These are phyloP conservation scores for Neurospora cerealis DNA, from an alignment of 495 filamentous ascomycete genomes.

Conservation along the genomic window DNA sequence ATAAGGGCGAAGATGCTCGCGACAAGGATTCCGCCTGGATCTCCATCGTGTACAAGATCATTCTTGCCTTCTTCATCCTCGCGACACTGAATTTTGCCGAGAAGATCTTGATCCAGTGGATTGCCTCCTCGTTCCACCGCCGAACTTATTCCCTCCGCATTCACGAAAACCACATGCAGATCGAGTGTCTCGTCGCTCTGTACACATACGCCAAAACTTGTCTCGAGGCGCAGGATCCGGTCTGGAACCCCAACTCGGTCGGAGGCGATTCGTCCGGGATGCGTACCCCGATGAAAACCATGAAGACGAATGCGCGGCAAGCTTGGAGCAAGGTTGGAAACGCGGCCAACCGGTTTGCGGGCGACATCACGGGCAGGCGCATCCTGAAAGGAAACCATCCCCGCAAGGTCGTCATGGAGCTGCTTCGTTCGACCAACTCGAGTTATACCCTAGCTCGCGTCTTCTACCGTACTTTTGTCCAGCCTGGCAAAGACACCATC, in stretches of 20 bases:
- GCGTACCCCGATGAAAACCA: conserved; percentile 60
- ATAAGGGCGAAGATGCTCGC: conserved; percentile 32
- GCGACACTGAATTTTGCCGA: conserved; percentile 75
- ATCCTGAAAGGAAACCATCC: conserved; percentile 70
- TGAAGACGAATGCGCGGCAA: conserved; percentile 61
- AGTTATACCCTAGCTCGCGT: conserved; percentile 84
- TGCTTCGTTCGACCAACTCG: conserved; percentile 61
- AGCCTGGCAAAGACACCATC: conserved; percentile 64
- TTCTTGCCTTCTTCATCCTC: conserved; percentile 73
- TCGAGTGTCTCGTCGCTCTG: conserved; percentile 42
- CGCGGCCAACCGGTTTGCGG: conserved; percentile 80
- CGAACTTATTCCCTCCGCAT: conserved; percentile 89
- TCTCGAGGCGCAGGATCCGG: conserved; percentile 61
- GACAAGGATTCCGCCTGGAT: conserved; percentile 58
- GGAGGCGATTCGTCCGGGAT: conserved; percentile 40
- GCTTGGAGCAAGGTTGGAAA: conserved; percentile 76
- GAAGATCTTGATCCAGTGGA: conserved; percentile 91
- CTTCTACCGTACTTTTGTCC: conserved; percentile 82
- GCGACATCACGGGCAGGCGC: conserved; percentile 80
- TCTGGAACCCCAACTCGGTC: conserved; percentile 28
- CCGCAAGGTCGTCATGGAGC: conserved; percentile 69
- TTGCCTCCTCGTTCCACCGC: conserved; percentile 85
- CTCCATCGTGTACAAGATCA: conserved; percentile 71
- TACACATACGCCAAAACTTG: conserved; percentile 71
- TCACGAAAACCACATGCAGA: conserved; percentile 74